Conservation (phyloP, 768 basidiomycete species). For the Mycena albidolilacea region DNA sequence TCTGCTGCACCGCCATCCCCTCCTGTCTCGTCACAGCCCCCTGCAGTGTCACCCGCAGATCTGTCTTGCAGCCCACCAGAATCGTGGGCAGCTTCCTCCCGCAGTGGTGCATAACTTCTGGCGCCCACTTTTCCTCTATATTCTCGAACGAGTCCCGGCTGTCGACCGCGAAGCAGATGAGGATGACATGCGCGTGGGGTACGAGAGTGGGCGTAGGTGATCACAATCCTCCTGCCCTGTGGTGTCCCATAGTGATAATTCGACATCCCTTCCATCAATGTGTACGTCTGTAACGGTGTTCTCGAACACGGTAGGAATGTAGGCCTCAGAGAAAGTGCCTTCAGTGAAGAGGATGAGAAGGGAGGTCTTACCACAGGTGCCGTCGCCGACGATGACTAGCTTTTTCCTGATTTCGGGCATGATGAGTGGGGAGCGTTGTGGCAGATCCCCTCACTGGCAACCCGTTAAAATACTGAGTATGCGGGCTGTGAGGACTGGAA, state of each 20-base stretch:
- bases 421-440: constrained; percentile 30
- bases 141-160: constrained; percentile 98
- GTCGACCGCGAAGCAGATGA: constrained; percentile 94
- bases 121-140: constrained; percentile 99
- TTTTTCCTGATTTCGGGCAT: constrained; percentile 68
- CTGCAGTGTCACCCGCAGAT: constrained; percentile 95
- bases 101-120: constrained; percentile 98
- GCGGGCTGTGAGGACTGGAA: not conserved
- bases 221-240: constrained; percentile 44
- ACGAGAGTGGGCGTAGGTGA: no score
- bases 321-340: constrained; percentile 98
- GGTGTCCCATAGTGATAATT: constrained; percentile 99
- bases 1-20: constrained; percentile 95
- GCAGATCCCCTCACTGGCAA: not conserved
- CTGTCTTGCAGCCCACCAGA: constrained; percentile 99
- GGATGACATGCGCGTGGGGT: no score
- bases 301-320: constrained; percentile 49
- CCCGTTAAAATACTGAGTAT: not conserved
- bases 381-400: constrained; percentile 97
- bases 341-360: constrained; percentile 94
- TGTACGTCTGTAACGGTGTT: constrained; percentile 84
- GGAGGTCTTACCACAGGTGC: constrained; percentile 97
- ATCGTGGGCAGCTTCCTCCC: constrained; percentile 89
- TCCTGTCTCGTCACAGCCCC: constrained; percentile 92
- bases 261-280: constrained; percentile 97